Evolutionary conservation across 1,284 basidiomycete genomes (phyloP).

Genomic region (Cutaneotrichosporon sp.): DNA sequence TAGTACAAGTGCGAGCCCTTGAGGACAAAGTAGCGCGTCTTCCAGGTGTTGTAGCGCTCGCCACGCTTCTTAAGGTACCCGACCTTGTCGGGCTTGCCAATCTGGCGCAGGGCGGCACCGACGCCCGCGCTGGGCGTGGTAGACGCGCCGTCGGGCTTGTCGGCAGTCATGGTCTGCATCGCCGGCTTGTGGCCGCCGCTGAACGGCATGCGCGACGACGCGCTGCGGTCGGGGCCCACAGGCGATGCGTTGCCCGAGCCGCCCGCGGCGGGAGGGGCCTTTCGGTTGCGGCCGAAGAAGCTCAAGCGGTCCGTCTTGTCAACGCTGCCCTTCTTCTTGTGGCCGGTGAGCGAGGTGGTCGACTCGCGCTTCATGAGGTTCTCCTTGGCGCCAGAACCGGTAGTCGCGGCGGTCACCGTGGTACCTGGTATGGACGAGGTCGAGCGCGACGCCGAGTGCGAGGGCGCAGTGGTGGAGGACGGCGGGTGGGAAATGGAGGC

Average conservation of each 20-base stretch:
- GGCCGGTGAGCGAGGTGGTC: slow-evolving; percentile 43
- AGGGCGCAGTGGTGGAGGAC: not conserved
- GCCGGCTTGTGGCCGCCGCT: slow-evolving; percentile 11
- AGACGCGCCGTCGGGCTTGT: slow-evolving; percentile 37
- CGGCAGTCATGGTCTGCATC: slow-evolving; percentile 21
- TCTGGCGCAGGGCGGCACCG: slow-evolving; percentile 71
- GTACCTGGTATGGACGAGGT: slow-evolving; percentile 14
- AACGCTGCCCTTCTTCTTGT: slow-evolving; percentile 51
- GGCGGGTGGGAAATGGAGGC: slow-evolving; percentile 4
- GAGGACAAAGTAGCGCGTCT: slow-evolving; percentile 87
- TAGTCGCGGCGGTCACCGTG: slow-evolving; percentile 13
- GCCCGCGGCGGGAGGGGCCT: slow-evolving; percentile 70
- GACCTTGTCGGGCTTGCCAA: slow-evolving; percentile 80
- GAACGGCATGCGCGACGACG: slow-evolving; percentile 33
- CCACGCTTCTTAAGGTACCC: slow-evolving; percentile 98
- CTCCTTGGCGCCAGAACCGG: slow-evolving; percentile 14
- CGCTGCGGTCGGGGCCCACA: slow-evolving; percentile 18
- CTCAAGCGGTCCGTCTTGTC: slow-evolving; percentile 55
- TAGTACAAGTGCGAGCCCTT: slow-evolving; percentile 90
- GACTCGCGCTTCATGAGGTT: slow-evolving; percentile 44
- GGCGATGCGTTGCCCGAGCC: slow-evolving; percentile 24
- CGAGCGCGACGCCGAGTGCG: slow-evolving; percentile 10
- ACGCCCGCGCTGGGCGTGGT: slow-evolving; percentile 2
- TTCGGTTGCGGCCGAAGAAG: slow-evolving; percentile 74
- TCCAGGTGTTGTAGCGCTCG: slow-evolving; percentile 92